A percentile compares a stretch with the other conserved stretches of the same genome.
phyloP scores from a whole-genome alignment of 768 basidiomycete species.

The Mycena maculata region DNA sequence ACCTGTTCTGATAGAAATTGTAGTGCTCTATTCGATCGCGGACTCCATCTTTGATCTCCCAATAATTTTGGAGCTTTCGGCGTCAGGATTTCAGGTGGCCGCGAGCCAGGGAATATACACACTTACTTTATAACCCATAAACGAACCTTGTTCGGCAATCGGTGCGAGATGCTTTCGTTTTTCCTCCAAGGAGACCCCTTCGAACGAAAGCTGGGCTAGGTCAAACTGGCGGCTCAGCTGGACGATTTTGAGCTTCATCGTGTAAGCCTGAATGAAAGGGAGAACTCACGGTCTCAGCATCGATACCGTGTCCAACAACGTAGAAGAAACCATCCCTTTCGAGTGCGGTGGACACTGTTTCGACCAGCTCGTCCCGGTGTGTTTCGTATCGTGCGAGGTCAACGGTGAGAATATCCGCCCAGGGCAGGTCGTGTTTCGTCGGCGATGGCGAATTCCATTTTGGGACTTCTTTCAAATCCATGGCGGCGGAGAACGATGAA shows the following conservation, averaged over 20 bases:
- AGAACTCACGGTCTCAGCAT: conserved; percentile 36
- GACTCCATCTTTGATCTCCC: conserved; percentile 51
- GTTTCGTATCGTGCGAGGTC: conserved; percentile 48
- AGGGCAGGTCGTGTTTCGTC: conserved; percentile 43
- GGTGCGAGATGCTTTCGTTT: conserved; percentile 46
- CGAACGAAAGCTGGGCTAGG: conserved; percentile 46
- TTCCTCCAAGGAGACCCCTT: conserved; percentile 44
- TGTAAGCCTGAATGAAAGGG: no score
- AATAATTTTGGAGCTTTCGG: conserved; percentile 46
- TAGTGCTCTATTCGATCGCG: conserved; percentile 50
- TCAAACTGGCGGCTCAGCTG: conserved; percentile 47
- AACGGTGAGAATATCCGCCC: conserved; percentile 51
- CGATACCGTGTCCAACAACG: conserved; percentile 47
- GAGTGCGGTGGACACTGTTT: conserved; percentile 45
- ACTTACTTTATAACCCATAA: conserved; percentile 49
- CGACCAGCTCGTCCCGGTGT: conserved; percentile 39
- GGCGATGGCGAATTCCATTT: conserved; percentile 39
- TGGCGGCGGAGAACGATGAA: background rate
- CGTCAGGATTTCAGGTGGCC: background rate
- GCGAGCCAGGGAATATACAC: background rate
- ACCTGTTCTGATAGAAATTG: conserved; percentile 47
- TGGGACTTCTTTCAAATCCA: conserved; percentile 25
- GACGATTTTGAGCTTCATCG: background rate
- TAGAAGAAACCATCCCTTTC: conserved; percentile 51
- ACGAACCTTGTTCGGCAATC: conserved; percentile 49